Base-by-base conservation (phyloP, 352 stramenopile genomes). In the Globisporangium middletonii region DNA sequence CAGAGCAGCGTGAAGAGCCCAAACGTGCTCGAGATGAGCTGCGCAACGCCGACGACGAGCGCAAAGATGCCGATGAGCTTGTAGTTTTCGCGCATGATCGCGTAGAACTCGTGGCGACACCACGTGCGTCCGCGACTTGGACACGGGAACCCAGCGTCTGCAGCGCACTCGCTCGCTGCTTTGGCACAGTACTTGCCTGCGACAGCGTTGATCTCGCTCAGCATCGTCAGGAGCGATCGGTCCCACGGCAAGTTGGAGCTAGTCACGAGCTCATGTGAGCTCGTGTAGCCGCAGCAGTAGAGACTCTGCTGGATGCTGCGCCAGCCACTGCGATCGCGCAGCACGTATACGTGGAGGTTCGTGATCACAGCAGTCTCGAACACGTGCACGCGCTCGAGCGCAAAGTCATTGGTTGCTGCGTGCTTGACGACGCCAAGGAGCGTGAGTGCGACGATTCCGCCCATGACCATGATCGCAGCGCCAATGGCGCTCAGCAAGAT, bases 1-100 rank as follows among this genome's bases (percentile, higher is more conserved):
- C 70, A 88, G 16, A 88, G 57, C 3, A 90, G 50, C 0, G 77
- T 88, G 59, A 86, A 86, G 3, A 87, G 19, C 19, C 69, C 69
- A 8, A 90, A 72, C 0, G 63, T 18, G 4, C 67, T 76, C 27
- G 75, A 79, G 2, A 88, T 13, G 0, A 86, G 26, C 68, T 90
- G 71, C n/a, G 58, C 46, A 9, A 38, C 28, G 23, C 79, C 77
- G 3, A 90, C 51, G 1, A 65, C 57, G 49, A 90, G 61, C 0
- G 73, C 68, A 38, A 75, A 81, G 1, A 71, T 64, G 0, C 75
- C 67, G 1, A 88, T 66, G 4, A 86, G 38, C 11, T 63, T 69
- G 57, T 81, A 84, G 46, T 88, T 86, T 0, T 51, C 60, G 23
- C 60, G 61, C 51, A 84, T 79, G 16, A 74, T 63, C 45, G 57